These are phyloP conservation scores for Aspergillus sp. DNA, from an alignment of 2,329 filamentous ascomycete species.

Conservation along the genomic window DNA sequence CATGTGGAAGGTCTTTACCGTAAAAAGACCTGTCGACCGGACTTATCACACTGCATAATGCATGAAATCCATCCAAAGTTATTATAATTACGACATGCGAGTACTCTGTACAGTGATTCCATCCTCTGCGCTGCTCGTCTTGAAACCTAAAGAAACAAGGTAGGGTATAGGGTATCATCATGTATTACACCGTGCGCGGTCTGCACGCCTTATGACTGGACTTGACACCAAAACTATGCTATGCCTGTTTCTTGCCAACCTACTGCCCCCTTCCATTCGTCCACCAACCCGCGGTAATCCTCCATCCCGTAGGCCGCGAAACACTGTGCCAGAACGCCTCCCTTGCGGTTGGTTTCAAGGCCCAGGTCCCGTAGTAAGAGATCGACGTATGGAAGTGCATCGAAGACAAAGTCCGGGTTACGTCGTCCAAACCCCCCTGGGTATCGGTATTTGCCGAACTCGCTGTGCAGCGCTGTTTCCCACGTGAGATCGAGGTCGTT, in stretches of 20 bases:
- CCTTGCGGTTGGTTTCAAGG: constrained; percentile 40
- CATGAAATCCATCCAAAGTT: not conserved
- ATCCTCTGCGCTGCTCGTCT: not conserved
- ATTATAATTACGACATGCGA: not conserved
- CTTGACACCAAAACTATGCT: no score
- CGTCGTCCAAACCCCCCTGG: constrained; percentile 49
- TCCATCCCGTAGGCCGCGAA: constrained; percentile 31
- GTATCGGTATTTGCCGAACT: constrained; percentile 64
- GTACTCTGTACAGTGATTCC: not conserved
- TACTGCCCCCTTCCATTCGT: constrained; percentile 32
- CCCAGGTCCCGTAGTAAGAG: constrained; percentile 59
- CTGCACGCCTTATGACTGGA: no score
- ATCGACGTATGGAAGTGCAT: constrained; percentile 66
- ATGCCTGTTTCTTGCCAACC: no score
- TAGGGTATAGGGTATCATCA: not conserved
- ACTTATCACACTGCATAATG: not conserved
- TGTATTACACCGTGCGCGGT: not conserved
- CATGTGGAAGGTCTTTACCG: not conserved
- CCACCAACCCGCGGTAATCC: constrained; percentile 36
- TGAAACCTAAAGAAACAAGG: no score
- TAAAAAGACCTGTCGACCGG: not conserved
- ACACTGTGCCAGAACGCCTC: constrained; percentile 22
- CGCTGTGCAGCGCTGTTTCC: constrained; percentile 56
- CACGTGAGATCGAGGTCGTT: constrained; percentile 31
- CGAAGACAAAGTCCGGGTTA: constrained; percentile 61